Evolutionary conservation across 495 filamentous ascomycete genomes (phyloP).

Genomic region (Jackrogersella multiformis): DNA sequence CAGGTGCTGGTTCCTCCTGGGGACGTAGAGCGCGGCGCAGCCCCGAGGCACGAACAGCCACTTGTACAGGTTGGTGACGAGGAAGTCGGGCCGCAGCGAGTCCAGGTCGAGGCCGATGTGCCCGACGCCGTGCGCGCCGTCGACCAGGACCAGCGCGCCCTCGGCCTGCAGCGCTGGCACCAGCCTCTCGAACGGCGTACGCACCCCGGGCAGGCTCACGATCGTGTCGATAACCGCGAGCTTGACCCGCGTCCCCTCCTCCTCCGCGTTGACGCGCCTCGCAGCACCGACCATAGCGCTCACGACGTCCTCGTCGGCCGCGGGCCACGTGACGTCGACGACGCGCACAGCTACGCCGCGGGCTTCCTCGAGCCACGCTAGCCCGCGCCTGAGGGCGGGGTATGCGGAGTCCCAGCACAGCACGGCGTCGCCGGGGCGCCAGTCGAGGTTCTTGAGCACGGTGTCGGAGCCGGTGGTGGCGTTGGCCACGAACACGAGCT

Average conservation of each 20-base stretch:
- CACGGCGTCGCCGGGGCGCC: slow-evolving; percentile 42
- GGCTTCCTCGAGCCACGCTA: slow-evolving; percentile 69
- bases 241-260: slow-evolving; percentile 58
- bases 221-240: slow-evolving; percentile 85
- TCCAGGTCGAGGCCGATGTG: slow-evolving; percentile 74
- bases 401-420: slow-evolving; percentile 66
- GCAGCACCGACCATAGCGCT: slow-evolving; percentile 57
- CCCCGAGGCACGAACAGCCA: slow-evolving; percentile 89
- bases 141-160: slow-evolving; percentile 71
- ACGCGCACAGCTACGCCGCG: slow-evolving; percentile 27
- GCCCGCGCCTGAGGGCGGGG: slow-evolving; percentile 67
- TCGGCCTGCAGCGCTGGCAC: slow-evolving; percentile 68
- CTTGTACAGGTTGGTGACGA: slow-evolving; percentile 87
- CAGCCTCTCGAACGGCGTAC: slow-evolving; percentile 79
- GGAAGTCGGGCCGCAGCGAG: slow-evolving; percentile 78
- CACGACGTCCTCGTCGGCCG: slow-evolving; percentile 67
- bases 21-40: slow-evolving; percentile 82
- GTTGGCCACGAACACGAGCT: slow-evolving; percentile 78
- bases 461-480: slow-evolving; percentile 80
- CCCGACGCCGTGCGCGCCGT: slow-evolving; percentile 85
- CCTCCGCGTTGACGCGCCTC: slow-evolving; percentile 52
- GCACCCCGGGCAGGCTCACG: slow-evolving; percentile 74
- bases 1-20: slow-evolving; percentile 72
- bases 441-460: slow-evolving; percentile 73
- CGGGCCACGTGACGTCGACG: slow-evolving; percentile 61